Evolutionary conservation across 345 rosid species (phyloP).

Genomic region (Boechera divaricarpa): DNA sequence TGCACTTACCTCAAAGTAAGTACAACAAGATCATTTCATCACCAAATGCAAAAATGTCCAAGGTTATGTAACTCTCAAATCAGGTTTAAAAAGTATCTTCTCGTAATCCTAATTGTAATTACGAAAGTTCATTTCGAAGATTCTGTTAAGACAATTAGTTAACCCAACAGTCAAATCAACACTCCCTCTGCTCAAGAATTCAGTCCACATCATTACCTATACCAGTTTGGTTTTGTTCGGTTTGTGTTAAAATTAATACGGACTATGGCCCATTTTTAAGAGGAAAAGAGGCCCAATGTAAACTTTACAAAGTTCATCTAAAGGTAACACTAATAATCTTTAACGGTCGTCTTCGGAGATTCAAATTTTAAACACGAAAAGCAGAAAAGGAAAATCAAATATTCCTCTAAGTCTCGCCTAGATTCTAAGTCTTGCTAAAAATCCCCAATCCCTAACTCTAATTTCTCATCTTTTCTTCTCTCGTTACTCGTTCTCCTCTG

Average conservation of each 20-base stretch:
- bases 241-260: neutral
- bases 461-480: neutral
- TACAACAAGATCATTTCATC: too few species aligned
- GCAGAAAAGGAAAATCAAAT: constrained; percentile 29
- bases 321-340: neutral
- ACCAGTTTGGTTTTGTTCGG: neutral
- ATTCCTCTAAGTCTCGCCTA: neutral
- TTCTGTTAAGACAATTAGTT: too few species aligned
- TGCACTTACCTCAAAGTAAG: neutral
- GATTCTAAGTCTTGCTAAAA: too few species aligned
- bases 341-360: constrained; percentile 39
- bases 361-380: constrained; percentile 27
- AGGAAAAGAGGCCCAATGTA: constrained; percentile 15
- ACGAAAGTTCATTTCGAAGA: too few species aligned
- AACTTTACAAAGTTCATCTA: neutral
- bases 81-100: too few species aligned
- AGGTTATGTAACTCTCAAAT: too few species aligned
- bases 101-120: too few species aligned
- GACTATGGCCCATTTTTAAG: neutral
- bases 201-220: neutral
- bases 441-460: too few species aligned
- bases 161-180: too few species aligned
- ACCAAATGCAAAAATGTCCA: too few species aligned
- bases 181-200: neutral
- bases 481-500: neutral